A percentile compares a stretch with the other conserved stretches of the same genome.
These are phyloP conservation scores for Trichomonas vaginalis DNA, from an alignment of 208 protist genomes.

Conservation along the genomic window DNA sequence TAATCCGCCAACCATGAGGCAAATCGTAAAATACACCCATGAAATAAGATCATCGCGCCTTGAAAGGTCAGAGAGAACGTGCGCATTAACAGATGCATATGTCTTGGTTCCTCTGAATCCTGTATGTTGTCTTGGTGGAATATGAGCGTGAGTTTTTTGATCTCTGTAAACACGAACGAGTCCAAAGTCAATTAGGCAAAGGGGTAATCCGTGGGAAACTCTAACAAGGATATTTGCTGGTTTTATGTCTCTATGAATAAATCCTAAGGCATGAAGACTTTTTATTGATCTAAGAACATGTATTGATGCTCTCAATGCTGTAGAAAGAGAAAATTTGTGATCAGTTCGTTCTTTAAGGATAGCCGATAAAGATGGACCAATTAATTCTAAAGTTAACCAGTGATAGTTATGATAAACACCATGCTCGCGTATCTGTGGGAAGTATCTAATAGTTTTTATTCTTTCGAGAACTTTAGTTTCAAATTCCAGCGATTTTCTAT, in stretches of 20 bases:
- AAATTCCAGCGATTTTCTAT: background rate
- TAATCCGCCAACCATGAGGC: background rate
- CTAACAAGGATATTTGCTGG: background rate
- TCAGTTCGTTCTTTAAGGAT: background rate
- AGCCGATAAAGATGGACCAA: background rate
- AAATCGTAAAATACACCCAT: background rate
- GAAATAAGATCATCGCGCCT: background rate
- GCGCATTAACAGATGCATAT: background rate
- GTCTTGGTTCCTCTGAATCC: background rate
- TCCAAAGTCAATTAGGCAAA: background rate
- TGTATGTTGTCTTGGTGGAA: background rate
- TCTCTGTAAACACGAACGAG: background rate
- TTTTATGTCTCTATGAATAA: conserved; percentile 6
- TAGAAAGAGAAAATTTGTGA: background rate
- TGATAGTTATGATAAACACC: background rate
- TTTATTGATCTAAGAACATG: background rate
- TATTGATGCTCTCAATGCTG: background rate
- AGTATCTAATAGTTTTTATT: background rate
- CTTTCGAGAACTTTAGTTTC: background rate
- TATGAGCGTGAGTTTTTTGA: background rate
- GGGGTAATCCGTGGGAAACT: background rate
- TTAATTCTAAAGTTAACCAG: background rate
- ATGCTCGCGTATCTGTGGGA: background rate
- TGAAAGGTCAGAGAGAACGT: background rate
- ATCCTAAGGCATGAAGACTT: background rate